Percentiles rank a stretch among this genome's conserved stretches.
These are phyloP conservation scores for Nephelium lappaceum DNA, from an alignment of 345 rosid species.

Conservation along the genomic window DNA sequence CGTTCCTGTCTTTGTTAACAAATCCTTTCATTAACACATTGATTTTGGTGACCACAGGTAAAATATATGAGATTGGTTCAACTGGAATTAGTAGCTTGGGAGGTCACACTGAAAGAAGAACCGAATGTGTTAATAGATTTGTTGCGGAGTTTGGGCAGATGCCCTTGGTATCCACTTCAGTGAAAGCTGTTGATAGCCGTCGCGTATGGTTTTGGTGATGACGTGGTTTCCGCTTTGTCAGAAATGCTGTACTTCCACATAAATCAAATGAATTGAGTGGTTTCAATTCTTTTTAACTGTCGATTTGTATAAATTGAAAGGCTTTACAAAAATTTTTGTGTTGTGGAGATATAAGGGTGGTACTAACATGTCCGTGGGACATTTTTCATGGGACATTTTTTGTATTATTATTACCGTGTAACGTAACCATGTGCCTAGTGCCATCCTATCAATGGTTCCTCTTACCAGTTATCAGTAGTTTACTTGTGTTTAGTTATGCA, in stretches of 20 bases:
- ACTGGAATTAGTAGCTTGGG: constrained; percentile 96
- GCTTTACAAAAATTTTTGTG: neutral
- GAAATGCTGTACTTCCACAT: constrained; percentile 15
- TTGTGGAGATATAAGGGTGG: constrained; percentile 1
- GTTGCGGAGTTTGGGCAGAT: constrained; percentile 76
- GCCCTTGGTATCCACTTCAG: constrained; percentile 74
- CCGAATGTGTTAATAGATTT: constrained; percentile 72
- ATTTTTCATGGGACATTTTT: neutral
- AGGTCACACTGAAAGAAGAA: constrained; percentile 82
- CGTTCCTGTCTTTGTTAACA: neutral
- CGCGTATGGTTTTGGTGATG: constrained; percentile 82
- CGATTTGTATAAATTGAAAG: constrained; percentile 23
- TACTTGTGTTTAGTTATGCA: too few relatives aligned
- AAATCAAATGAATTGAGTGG: constrained; percentile 19
- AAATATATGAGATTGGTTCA: constrained; percentile 91
- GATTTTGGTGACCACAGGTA: constrained; percentile 48
- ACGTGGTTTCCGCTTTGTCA: constrained; percentile 4
- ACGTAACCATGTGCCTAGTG: constrained; percentile 12
- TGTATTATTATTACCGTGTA: constrained; percentile 24
- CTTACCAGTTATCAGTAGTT: too few relatives aligned
- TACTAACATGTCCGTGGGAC: neutral
- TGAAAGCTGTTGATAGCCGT: constrained; percentile 81
- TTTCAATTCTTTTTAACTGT: constrained; percentile 24
- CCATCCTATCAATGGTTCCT: neutral
- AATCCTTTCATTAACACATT: neutral